A percentile compares a stretch with the other conserved stretches of the same genome.
phyloP scores from a whole-genome alignment of 176 grass and related monocot genomes.

The Thinopyrum elongatum region DNA sequence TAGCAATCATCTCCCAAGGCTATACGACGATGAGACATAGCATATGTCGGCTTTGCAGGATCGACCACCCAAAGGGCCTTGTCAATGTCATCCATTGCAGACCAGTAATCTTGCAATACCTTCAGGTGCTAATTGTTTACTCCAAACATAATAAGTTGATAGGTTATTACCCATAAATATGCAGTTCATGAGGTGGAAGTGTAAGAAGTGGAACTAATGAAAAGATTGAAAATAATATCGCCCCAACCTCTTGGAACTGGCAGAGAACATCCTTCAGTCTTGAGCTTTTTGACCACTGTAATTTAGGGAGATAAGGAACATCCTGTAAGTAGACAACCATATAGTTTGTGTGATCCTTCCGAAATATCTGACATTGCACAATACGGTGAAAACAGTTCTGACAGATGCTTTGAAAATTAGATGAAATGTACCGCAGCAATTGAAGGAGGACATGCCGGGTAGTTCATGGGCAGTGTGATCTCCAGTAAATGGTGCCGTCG shows the following conservation, averaged over 20 bases:
- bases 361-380: background rate
- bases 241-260: slow-evolving; percentile 56
- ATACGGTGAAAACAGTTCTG: background rate
- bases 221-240: background rate
- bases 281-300: slow-evolving; percentile 63
- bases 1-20: slow-evolving; percentile 51
- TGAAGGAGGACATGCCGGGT: slow-evolving; percentile 54
- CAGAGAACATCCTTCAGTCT: slow-evolving; percentile 59
- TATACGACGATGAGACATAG: slow-evolving; percentile 50
- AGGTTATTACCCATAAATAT: background rate
- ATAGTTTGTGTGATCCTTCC: background rate
- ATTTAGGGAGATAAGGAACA: slow-evolving; percentile 56
- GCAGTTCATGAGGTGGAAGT: background rate
- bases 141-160: background rate
- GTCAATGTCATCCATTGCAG: slow-evolving; percentile 73
- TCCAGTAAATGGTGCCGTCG: slow-evolving; percentile 58
- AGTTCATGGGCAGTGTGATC: slow-evolving; percentile 56
- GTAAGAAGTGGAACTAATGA: background rate
- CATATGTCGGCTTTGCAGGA: slow-evolving; percentile 44
- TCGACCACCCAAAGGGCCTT: slow-evolving; percentile 62
- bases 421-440: slow-evolving; percentile 41
- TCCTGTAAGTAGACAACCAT: slow-evolving; percentile 26
- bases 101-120: slow-evolving; percentile 66
- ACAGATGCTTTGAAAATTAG: background rate
- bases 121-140: slow-evolving; percentile 60